Base-by-base conservation (phyloP, 2,329 filamentous ascomycete species). In the Trichoderma lentiforme region DNA sequence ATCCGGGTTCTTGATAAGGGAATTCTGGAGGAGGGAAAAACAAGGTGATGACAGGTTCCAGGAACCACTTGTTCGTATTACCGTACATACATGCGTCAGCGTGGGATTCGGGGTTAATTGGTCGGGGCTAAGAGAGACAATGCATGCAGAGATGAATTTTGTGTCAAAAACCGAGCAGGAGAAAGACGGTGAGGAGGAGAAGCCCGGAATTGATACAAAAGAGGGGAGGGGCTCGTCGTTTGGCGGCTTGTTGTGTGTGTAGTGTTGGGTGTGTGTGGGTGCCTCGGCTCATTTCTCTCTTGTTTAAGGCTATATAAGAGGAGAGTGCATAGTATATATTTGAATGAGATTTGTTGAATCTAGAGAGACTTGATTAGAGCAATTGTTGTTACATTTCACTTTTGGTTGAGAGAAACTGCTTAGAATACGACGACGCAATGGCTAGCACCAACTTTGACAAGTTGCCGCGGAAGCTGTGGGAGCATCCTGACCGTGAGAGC, bases 391-490 rank as follows among this genome's bases (percentile, higher is more conserved):
- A 12, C 1, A 53, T 6, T 53, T 1, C 1, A 14, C 11, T 53
- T 24, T 24, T 6, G 9, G 6, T 24, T 24, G 11, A 53, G 4
- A 53, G 4, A 24, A 24, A 24, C 5, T 53, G 1, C 3, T 2
- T 24, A 3, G n/a, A 4, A 47, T 21, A 51, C 43, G 8, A 47
- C 43, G 8, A 14, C 67, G 7, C 28, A 36, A 70, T 69, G 32
- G 57, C 66, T 0, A 73, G 56, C 43, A 83, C 82, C 80, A 79
- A 80, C 58, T 68, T 79, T 12, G 74, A 76, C 47, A 79, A 77
- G 68, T 76, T 84, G 68, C 89, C 88, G 6, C 83, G 88, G 71
- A 91, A 91, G 83, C 86, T 92, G 70, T 92, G 91, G 91, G 88
- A 91, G 80, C 90, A 92, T 76, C 85, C 89, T 1, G 78, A 88